Conservation (phyloP, 805 yeast genomes). For the Tetrapisispora arboricola region DNA sequence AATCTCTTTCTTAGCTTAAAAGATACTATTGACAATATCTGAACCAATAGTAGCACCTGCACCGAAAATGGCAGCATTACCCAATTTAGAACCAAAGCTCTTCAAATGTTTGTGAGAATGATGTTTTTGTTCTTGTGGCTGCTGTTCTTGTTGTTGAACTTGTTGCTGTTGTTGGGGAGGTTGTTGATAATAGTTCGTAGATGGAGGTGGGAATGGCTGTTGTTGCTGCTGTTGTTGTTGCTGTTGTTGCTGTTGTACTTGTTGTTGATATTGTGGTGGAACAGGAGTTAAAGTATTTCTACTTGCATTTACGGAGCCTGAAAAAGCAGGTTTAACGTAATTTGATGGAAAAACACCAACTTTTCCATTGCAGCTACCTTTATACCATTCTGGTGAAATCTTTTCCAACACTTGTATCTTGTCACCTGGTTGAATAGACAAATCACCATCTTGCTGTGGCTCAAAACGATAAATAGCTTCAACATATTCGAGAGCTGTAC, state of each 20-base stretch:
- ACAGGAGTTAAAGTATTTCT: constrained; percentile 15
- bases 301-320: constrained; percentile 9
- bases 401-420: constrained; percentile 60
- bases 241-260: constrained; percentile 1
- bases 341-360: constrained; percentile 87
- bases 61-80: constrained; percentile 90
- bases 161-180: constrained; percentile 21
- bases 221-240: constrained; percentile 21
- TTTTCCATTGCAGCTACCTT: constrained; percentile 49
- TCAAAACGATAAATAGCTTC: constrained; percentile 68
- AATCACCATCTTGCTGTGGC: constrained; percentile 69
- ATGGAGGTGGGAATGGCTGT: constrained; percentile 43
- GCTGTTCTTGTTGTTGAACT: constrained; percentile 20
- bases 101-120: constrained; percentile 34
- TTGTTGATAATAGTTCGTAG: constrained; percentile 35
- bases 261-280: constrained; percentile 6
- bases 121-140: constrained; percentile 26
- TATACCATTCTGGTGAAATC: constrained; percentile 85
- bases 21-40: constrained; percentile 65
- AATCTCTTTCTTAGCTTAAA: constrained; percentile 26
- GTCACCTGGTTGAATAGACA: constrained; percentile 55
- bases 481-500: constrained; percentile 30
- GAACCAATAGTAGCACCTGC: constrained; percentile 94
- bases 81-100: constrained; percentile 70
- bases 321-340: constrained; percentile 46